Conservation (phyloP, 352 stramenopile genomes). For the Plasmopara muralis region DNA sequence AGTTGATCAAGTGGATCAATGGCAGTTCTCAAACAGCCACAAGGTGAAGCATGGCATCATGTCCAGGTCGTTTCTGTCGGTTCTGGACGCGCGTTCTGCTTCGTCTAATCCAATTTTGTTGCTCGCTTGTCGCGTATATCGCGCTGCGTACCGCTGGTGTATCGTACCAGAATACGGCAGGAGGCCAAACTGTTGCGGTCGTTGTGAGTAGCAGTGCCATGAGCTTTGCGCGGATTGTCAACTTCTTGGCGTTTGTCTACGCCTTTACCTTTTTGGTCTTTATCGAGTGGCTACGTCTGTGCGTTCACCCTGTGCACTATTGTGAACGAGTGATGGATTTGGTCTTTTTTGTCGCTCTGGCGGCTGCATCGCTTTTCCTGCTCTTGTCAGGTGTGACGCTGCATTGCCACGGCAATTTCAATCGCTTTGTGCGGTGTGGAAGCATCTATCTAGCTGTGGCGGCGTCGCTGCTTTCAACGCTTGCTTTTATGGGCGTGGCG, state of each 20-base stretch:
- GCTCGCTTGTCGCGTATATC: slow-evolving; percentile 47
- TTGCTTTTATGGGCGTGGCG: slow-evolving; percentile 36
- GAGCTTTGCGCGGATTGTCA: slow-evolving; percentile 50
- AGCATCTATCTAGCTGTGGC: slow-evolving; percentile 39
- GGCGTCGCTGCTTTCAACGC: slow-evolving; percentile 50
- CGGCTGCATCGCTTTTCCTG: slow-evolving; percentile 47
- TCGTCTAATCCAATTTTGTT: slow-evolving; percentile 54
- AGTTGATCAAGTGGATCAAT: not conserved
- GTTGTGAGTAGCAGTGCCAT: slow-evolving; percentile 44
- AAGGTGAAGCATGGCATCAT: not conserved
- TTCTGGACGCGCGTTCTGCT: slow-evolving; percentile 38
- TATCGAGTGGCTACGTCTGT: slow-evolving; percentile 39
- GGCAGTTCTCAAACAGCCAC: not conserved
- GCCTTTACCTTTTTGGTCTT: slow-evolving; percentile 48
- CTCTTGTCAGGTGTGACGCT: slow-evolving; percentile 47
- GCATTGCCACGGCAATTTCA: slow-evolving; percentile 39
- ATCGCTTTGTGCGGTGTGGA: slow-evolving; percentile 51
- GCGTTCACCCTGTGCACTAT: slow-evolving; percentile 31
- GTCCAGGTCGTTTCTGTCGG: slow-evolving; percentile 4
- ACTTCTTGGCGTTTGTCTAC: slow-evolving; percentile 63
- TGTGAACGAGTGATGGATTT: slow-evolving; percentile 47
- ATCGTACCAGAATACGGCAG: slow-evolving; percentile 11
- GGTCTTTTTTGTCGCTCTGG: slow-evolving; percentile 30
- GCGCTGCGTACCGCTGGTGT: slow-evolving; percentile 44
- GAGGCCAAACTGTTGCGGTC: slow-evolving; percentile 32